phyloP scores from a whole-genome alignment of 192 early-diverging fungal species.

The Coemansia sp. region DNA sequence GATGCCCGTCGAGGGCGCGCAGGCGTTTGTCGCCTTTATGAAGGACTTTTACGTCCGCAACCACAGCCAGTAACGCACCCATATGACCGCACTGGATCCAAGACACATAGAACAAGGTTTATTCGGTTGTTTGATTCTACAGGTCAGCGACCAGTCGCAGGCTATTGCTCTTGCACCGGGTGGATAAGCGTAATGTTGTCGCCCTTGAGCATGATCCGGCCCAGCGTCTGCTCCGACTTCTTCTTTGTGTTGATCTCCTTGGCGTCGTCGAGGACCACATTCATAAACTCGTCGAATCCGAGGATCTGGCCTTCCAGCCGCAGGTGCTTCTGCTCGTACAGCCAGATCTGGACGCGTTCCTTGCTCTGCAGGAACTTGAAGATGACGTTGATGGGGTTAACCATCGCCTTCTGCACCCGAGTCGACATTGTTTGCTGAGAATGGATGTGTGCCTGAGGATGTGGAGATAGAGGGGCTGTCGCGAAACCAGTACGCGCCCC shows the following conservation, averaged over 20 bases:
- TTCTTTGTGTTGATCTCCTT: slow-evolving; percentile 80
- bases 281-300: slow-evolving; percentile 99
- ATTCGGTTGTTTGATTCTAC: not conserved
- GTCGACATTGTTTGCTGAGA: slow-evolving; percentile 39
- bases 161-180: not conserved
- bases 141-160: too few species aligned
- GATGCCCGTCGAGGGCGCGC: slow-evolving; percentile 75
- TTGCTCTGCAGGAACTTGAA: slow-evolving; percentile 95
- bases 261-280: slow-evolving; percentile 86
- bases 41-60: slow-evolving; percentile 62
- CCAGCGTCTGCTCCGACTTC: slow-evolving; percentile 64
- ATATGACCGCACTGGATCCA: not conserved
- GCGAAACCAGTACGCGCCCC: too few species aligned
- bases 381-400: slow-evolving; percentile 75
- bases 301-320: slow-evolving; percentile 92
- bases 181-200: slow-evolving; percentile 94
- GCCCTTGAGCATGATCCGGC: slow-evolving; percentile 90
- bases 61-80: not conserved
- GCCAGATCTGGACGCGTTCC: slow-evolving; percentile 88
- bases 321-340: slow-evolving; percentile 81
- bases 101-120: not conserved
- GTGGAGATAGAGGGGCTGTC: not conserved
- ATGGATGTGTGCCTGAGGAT: not conserved
- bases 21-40: slow-evolving; percentile 74
- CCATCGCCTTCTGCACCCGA: slow-evolving; percentile 49